A percentile compares a stretch with the other conserved stretches of the same genome.
Evolutionary conservation across 2,329 filamentous ascomycete genomes (phyloP).

Genomic region (Cladophialophora bantiana): DNA sequence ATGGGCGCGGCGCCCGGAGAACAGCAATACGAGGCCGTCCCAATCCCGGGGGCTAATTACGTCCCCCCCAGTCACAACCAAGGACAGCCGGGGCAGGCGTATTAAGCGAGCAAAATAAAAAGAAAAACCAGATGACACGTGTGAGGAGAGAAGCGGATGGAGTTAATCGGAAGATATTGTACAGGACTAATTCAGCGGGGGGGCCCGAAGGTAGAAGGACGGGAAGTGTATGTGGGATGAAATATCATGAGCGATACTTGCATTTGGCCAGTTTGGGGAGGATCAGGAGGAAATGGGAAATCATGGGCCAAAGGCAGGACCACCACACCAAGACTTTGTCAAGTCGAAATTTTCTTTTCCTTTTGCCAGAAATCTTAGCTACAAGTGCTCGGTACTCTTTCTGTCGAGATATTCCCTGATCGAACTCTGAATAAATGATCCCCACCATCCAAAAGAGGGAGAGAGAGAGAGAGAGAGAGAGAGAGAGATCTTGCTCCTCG

Average conservation of each 20-base stretch:
- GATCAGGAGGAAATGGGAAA: neutral
- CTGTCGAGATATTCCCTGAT: too few relatives aligned
- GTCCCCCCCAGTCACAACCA: conserved; percentile 47
- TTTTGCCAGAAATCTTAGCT: neutral
- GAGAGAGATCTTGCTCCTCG: too few relatives aligned
- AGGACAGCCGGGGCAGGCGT: conserved; percentile 31
- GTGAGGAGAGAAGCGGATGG: neutral
- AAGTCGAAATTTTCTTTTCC: neutral
- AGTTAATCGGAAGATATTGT: conserved; percentile 3
- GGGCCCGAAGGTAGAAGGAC: neutral
- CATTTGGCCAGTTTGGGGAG: neutral
- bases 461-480: too few relatives aligned
- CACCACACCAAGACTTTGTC: conserved; percentile 6
- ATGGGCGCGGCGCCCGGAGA: conserved; percentile 77
- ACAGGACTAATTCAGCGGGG: neutral
- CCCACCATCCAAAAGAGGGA: too few relatives aligned
- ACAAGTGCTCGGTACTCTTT: too few relatives aligned
- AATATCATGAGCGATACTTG: conserved; percentile 1
- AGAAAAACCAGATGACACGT: conserved; percentile 1
- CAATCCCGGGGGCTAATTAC: conserved; percentile 83
- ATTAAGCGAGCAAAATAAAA: conserved; percentile 9
- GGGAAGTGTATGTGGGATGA: conserved; percentile 1
- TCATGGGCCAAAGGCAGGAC: neutral
- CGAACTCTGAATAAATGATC: too few relatives aligned
- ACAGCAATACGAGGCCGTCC: conserved; percentile 82